Base-by-base conservation (phyloP, 441 rosid species). In the Biscutella laevigata region DNA sequence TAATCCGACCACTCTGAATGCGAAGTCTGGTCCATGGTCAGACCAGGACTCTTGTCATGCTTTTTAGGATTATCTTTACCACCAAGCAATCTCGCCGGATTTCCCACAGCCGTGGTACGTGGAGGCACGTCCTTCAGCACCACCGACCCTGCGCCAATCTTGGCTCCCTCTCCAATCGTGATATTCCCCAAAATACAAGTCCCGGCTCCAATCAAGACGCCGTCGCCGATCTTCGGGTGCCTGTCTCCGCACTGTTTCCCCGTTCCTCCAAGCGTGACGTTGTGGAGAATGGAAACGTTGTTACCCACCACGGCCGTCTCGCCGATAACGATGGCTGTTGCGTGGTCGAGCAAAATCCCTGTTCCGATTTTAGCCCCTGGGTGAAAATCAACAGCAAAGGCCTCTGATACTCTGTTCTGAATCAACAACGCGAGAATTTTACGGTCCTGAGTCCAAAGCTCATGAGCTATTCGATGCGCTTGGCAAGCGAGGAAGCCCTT, bases 141-240 rank as follows among this genome's bases (percentile, higher is more conserved):
- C 25, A 89, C 86, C 0, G 95, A 89, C 0, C 95, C 81, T 4
- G 95, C 95, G 4, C 95, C 97, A 21, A 89, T 82, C 69, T 82
- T 89, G 1, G 95, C 97, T 22, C 97, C 95, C 9, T 86, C 95
- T 12, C 97, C 95, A 41, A 89, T 77, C 40, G 49, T 73, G 13
- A 89, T 80, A 45, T 82, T 89, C 50, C 95, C 95, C 74, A 89
- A 64, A 40, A 89, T 81, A 64, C 95, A 86, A 21, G 87, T 84
- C 70, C 91, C 95, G 0, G 95, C 97, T 41, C 97, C 97, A 44
- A 89, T 84, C 77, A 89, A 59, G 10, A 89, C 97, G 37, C 97
- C 95, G 41, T 89, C 76, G 0, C 95, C 97, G 16, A 89, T 86
- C 74, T 89, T 89, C 0, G 95, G 95, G 24, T 89, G 95, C 62